A percentile compares a stretch with the other conserved stretches of the same genome.
Conservation (phyloP, 225 moss, liverwort and hornwort genomes). For the Bryum argenteum region DNA sequence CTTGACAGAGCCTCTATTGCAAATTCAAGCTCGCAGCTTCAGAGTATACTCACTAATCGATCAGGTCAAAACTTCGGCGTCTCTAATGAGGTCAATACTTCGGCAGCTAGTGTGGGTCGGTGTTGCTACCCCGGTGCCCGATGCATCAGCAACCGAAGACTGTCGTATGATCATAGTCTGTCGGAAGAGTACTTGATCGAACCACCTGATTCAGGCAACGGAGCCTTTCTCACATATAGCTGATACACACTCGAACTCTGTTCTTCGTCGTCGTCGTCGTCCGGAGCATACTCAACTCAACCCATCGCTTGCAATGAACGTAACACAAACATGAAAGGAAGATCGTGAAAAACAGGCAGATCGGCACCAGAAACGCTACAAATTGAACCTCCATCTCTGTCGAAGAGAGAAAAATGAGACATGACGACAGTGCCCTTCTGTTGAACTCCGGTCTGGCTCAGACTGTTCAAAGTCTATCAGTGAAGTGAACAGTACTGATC, state of each 20-base stretch:
- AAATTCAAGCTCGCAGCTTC: no score
- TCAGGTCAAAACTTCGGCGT: no score
- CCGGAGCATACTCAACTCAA: slow-evolving; percentile 18
- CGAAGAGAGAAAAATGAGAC: no score
- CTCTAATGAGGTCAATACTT: no score
- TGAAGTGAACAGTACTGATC: no score
- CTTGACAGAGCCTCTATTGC: no score
- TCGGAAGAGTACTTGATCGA: background rate
- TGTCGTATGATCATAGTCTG: background rate
- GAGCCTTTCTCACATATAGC: slow-evolving; percentile 25
- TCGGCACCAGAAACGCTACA: slow-evolving; percentile 27
- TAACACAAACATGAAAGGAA: slow-evolving; percentile 5
- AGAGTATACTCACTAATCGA: no score
- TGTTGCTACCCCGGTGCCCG: slow-evolving; percentile 26
- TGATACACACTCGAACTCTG: slow-evolving; percentile 18
- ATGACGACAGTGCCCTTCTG: no score
- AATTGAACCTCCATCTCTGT: slow-evolving; percentile 18
- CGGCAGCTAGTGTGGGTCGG: background rate
- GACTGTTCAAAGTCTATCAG: no score
- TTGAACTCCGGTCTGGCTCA: no score
- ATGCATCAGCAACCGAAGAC: slow-evolving; percentile 16
- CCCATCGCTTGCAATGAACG: slow-evolving; percentile 15
- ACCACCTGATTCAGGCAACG: slow-evolving; percentile 9
- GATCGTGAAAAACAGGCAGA: slow-evolving; percentile 19
- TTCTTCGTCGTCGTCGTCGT: slow-evolving; percentile 17